These are phyloP conservation scores for Aspergillus taichungensis DNA, from an alignment of 495 filamentous ascomycete genomes.

Conservation along the genomic window DNA sequence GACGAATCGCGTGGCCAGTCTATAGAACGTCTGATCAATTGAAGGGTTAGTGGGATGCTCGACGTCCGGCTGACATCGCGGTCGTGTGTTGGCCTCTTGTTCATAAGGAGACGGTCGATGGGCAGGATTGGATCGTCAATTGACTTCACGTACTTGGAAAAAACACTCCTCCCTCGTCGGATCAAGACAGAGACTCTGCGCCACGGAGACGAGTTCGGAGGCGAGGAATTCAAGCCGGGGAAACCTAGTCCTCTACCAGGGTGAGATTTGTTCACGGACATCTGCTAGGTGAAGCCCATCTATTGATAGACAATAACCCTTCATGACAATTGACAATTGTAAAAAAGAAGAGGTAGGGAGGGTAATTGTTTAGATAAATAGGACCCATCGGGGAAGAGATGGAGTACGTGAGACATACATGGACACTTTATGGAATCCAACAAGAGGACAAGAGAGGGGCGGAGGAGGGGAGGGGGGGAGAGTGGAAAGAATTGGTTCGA, in stretches of 20 bases:
- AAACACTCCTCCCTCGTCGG: slow-evolving; percentile 33
- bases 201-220: slow-evolving; percentile 23
- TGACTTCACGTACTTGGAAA: slow-evolving; percentile 30
- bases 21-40: slow-evolving; percentile 11
- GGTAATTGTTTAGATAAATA: slow-evolving; percentile 5
- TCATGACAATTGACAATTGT: slow-evolving; percentile 19
- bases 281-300: slow-evolving; percentile 28
- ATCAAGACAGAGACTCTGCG: slow-evolving; percentile 27
- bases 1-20: slow-evolving; percentile 11
- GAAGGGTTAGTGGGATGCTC: slow-evolving; percentile 3
- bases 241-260: slow-evolving; percentile 28
- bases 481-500: slow-evolving; percentile 1
- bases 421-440: slow-evolving; percentile 5
- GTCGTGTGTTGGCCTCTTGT: too few relatives aligned
- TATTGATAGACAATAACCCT: slow-evolving; percentile 8
- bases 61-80: too few relatives aligned
- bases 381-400: slow-evolving; percentile 18
- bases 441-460: slow-evolving; percentile 1
- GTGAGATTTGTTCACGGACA: slow-evolving; percentile 33
- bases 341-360: slow-evolving; percentile 3
- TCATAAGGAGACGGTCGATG: background rate
- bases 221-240: slow-evolving; percentile 24
- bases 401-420: slow-evolving; percentile 27
- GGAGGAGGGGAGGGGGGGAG: background rate
- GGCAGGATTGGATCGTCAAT: background rate